Conservation (phyloP, 306 rosid species). For the Inga oerstediana region DNA sequence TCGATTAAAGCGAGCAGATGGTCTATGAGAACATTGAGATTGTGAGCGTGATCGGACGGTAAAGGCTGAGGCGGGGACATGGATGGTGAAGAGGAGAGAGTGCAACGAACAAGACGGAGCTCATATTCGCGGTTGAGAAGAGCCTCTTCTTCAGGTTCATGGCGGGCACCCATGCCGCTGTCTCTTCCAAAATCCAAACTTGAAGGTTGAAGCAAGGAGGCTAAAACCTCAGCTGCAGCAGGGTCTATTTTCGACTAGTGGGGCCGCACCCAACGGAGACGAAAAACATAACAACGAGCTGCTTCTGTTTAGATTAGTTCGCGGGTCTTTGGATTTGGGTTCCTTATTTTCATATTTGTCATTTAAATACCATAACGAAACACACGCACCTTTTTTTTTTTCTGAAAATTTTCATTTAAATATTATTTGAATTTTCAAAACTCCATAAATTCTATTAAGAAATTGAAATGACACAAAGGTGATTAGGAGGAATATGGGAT, state of each 20-base stretch:
- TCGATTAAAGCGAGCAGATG: slow-evolving; percentile 57
- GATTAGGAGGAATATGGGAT: too few relatives aligned
- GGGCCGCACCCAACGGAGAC: too few relatives aligned
- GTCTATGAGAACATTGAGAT: slow-evolving; percentile 40
- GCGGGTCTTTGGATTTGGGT: too few relatives aligned
- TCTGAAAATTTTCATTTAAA: too few relatives aligned
- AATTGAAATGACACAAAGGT: too few relatives aligned
- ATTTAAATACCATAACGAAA: too few relatives aligned
- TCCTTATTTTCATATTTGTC: too few relatives aligned
- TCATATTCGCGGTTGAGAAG: slow-evolving; percentile 54
- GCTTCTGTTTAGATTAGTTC: too few relatives aligned
- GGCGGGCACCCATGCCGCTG: slow-evolving; percentile 13
- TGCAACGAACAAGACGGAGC: slow-evolving; percentile 82
- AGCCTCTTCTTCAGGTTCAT: slow-evolving; percentile 17
- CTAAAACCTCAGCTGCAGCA: neutral
- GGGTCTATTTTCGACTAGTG: slow-evolving; percentile 23
- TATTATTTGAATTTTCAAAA: too few relatives aligned
- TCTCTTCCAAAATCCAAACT: neutral
- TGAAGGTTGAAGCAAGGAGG: neutral
- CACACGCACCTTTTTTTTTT: too few relatives aligned
- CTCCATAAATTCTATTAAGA: too few relatives aligned
- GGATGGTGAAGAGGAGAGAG: slow-evolving; percentile 44
- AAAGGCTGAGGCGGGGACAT: slow-evolving; percentile 9
- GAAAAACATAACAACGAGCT: too few relatives aligned
- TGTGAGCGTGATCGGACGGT: slow-evolving; percentile 25